These are phyloP conservation scores for Thalassiosira sp. DNA, from an alignment of 352 stramenopile species.

Conservation along the genomic window DNA sequence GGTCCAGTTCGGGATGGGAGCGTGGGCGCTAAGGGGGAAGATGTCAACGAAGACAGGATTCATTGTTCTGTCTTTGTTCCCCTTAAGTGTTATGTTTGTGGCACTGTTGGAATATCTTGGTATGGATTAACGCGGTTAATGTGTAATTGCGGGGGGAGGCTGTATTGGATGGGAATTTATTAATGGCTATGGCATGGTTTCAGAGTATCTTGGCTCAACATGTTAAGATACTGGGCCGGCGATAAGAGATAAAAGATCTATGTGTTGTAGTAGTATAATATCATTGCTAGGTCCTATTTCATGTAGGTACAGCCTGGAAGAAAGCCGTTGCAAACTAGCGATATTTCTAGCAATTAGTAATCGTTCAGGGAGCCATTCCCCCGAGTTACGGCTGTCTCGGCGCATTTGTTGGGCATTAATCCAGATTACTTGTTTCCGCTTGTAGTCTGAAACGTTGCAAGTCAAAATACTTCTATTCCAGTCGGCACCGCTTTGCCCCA, in stretches of 20 bases:
- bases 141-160: neutral
- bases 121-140: slow-evolving; percentile 84
- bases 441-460: too few relatives aligned
- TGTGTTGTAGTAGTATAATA: too few relatives aligned
- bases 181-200: neutral
- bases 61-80: slow-evolving; percentile 90
- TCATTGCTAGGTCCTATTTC: too few relatives aligned
- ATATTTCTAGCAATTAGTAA: too few relatives aligned
- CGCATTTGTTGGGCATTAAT: too few relatives aligned
- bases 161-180: neutral
- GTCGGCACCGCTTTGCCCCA: neutral
- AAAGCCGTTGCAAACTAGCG: too few relatives aligned
- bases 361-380: too few relatives aligned
- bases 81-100: slow-evolving; percentile 91
- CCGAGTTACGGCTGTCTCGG: too few relatives aligned
- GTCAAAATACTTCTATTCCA: too few relatives aligned
- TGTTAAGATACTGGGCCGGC: neutral
- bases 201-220: neutral
- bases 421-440: too few relatives aligned
- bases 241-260: too few relatives aligned
- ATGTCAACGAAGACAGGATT: slow-evolving; percentile 87
- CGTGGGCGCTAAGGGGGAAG: slow-evolving; percentile 56
- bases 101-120: slow-evolving; percentile 90
- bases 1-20: slow-evolving; percentile 88
- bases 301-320: too few relatives aligned